Evolutionary conservation across 2,329 filamentous ascomycete species (phyloP), one percentile per base, ranked within the genome.

Genomic region (Verticillium nubilum): DNA sequence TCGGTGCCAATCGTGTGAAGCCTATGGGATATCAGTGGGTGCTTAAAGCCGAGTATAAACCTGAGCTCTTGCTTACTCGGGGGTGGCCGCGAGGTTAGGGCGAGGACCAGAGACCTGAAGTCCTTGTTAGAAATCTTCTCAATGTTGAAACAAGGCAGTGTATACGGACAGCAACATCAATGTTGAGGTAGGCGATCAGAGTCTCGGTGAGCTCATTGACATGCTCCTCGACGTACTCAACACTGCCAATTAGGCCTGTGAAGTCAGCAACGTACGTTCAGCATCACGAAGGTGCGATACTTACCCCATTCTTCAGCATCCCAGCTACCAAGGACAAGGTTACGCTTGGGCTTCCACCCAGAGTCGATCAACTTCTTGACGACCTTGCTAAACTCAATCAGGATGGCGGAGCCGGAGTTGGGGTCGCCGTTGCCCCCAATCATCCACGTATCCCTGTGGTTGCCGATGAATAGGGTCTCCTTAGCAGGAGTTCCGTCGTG

Each of bases 201-300:
- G 86, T 84, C 17, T 84, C 80, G 0, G 80, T 83, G 1, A 96
- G 81, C 90, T 90, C 95, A 0, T 88, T 85, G 1, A 92, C 72
- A 61, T 91, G 87, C 60, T 96, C 91, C 68, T 96, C 91, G 0
- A 96, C 90, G 89, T 90, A 96, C 68, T 96, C 91, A 0, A 90
- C 93, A 3, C 87, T 91, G 1, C 91, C 92, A 7, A 96, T 73
- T 1, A 95, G 76, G 0, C 89, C 42, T 50, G 19, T 90, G 66
- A 94, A 94, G 72, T 96, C 91, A 71, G 90, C 87, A 0, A 82
- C 86, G 64, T 90, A 87, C 86, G 86, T 90, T 7, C 6, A 37
- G 29, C 6, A 10, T 13, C 10, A 23, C 5, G 25, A 12, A 7
- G 2, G 10, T 50, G 9, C 19, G 10, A 9, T 4, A 23, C 42